Conservation (phyloP, 805 yeast genomes). For the Scheffersomyces coipomensis region DNA sequence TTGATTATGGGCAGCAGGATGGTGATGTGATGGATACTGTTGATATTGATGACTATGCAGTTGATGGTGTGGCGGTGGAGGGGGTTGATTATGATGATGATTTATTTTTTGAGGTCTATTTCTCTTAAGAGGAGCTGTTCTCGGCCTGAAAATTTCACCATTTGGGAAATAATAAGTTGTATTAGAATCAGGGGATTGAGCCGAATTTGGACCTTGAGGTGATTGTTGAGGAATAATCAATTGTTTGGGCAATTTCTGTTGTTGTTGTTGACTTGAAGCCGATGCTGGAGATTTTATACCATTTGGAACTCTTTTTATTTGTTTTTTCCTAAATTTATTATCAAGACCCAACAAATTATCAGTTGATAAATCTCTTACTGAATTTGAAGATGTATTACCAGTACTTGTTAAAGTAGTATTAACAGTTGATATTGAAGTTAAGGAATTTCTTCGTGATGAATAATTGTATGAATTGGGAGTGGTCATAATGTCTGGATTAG, state of each 20-base stretch:
- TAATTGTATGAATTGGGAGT: neutral
- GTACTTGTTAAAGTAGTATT: conserved; percentile 8
- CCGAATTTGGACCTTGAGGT: neutral
- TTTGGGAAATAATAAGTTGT: conserved; percentile 47
- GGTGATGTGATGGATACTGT: neutral
- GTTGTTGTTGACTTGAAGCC: conserved; percentile 4
- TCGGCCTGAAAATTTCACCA: conserved; percentile 53
- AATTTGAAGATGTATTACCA: neutral
- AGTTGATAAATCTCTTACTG: conserved; percentile 32
- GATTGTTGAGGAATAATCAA: neutral
- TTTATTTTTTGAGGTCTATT: conserved; percentile 26
- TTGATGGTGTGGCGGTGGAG: neutral
- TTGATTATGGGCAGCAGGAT: conserved; percentile 2
- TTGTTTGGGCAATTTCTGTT: neutral
- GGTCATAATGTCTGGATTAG: neutral
- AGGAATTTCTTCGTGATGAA: conserved; percentile 29
- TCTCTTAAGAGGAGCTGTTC: conserved; percentile 39
- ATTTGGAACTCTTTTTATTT: conserved; percentile 23
- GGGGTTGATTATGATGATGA: neutral
- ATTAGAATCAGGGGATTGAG: neutral
- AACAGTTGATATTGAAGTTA: conserved; percentile 25
- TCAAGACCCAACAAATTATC: conserved; percentile 38
- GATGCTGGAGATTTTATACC: conserved; percentile 3
- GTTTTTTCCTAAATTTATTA: conserved; percentile 35
- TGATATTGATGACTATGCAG: neutral